phyloP scores from a whole-genome alignment of 768 basidiomycete species.

The Podaxis sp. region DNA sequence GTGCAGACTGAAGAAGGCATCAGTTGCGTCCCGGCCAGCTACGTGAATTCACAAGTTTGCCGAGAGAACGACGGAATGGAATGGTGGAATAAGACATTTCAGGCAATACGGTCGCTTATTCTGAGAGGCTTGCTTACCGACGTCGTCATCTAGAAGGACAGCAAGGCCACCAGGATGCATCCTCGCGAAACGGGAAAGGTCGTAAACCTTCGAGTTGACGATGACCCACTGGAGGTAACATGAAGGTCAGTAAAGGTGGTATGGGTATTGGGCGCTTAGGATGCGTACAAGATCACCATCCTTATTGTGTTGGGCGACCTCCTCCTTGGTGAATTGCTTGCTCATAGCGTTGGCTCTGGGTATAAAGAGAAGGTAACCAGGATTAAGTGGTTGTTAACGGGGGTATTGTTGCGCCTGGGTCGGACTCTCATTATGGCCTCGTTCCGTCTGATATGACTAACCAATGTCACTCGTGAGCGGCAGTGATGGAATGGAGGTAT shows the following conservation, averaged over 20 bases:
- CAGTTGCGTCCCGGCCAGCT: constrained; percentile 86
- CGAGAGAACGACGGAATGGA: neutral
- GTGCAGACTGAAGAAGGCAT: constrained; percentile 86
- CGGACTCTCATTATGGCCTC: neutral
- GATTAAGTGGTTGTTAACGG: neutral
- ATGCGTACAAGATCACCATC: constrained; percentile 64
- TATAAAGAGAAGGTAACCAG: neutral
- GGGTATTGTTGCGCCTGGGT: neutral
- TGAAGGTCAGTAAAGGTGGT: neutral
- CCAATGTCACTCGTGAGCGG: no score
- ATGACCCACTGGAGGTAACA: constrained; percentile 61
- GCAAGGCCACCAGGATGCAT: constrained; percentile 82
- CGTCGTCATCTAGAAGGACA: constrained; percentile 73
- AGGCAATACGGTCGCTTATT: neutral
- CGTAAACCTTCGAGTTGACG: constrained; percentile 66
- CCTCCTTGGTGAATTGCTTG: constrained; percentile 32
- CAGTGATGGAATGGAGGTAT: no score
- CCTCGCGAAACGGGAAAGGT: constrained; percentile 72
- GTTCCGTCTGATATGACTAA: neutral
- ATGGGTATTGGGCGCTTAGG: neutral
- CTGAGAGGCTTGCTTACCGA: constrained; percentile 44
- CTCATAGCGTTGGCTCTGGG: constrained; percentile 13
- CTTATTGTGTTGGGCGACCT: constrained; percentile 64
- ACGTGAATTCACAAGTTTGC: constrained; percentile 16
- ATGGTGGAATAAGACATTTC: neutral